These are phyloP conservation scores for Amesomyces nigricolor DNA, from an alignment of 2,329 filamentous ascomycete species.

Conservation along the genomic window DNA sequence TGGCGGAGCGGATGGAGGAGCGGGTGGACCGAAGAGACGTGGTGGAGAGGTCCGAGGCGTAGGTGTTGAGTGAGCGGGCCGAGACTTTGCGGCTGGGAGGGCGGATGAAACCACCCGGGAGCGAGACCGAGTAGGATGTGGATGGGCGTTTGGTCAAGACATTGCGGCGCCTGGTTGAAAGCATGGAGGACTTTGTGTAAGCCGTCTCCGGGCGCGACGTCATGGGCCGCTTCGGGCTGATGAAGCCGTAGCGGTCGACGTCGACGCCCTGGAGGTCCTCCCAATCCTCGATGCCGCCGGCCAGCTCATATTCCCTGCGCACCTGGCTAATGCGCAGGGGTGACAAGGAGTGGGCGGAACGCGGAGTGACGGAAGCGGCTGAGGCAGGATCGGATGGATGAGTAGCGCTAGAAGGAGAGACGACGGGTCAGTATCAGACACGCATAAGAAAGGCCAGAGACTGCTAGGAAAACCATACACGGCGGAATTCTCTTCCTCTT, in stretches of 20 bases:
- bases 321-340: conserved; percentile 38
- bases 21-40: conserved; percentile 49
- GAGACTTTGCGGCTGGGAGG: conserved; percentile 51
- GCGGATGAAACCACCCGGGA: conserved; percentile 35
- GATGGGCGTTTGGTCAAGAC: conserved; percentile 39
- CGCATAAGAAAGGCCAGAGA: conserved; percentile 26
- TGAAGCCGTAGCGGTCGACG: conserved; percentile 66
- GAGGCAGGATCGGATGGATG: conserved; percentile 19
- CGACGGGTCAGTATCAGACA: conserved; percentile 25
- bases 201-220: conserved; percentile 38
- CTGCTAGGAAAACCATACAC: conserved; percentile 52
- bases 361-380: conserved; percentile 33
- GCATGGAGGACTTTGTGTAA: conserved; percentile 39
- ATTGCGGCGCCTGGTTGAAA: conserved; percentile 43
- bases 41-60: conserved; percentile 47
- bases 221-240: conserved; percentile 42
- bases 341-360: conserved; percentile 41
- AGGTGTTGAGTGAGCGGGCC: conserved; percentile 53
- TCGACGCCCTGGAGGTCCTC: conserved; percentile 56
- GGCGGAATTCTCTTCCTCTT: conserved; percentile 46
- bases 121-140: conserved; percentile 32
- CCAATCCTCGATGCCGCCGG: conserved; percentile 61
- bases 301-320: conserved; percentile 43
- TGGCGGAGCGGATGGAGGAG: conserved; percentile 51
- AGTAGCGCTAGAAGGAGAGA: conserved; percentile 16